Conservation (phyloP, 768 basidiomycete genomes). For the Tylopilus plumbeoviolaceoides region DNA sequence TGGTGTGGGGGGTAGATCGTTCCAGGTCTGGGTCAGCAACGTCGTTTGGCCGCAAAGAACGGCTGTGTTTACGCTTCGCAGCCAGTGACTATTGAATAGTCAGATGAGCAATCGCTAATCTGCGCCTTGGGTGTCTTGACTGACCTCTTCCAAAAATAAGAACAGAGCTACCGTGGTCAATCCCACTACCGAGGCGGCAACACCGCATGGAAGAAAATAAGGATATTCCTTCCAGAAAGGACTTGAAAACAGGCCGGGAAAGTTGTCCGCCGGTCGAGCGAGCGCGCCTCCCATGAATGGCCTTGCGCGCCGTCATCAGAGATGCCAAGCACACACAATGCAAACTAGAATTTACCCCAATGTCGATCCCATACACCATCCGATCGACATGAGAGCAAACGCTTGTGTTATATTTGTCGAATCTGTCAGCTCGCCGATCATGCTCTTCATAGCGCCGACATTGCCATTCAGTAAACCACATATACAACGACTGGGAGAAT, state of each 20-base stretch:
- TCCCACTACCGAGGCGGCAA: constrained; percentile 49
- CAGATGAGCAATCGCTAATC: neutral
- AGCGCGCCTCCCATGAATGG: constrained; percentile 51
- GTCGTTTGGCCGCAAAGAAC: neutral
- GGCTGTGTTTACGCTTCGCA: neutral
- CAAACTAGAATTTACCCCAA: constrained; percentile 30
- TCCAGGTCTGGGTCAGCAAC: neutral
- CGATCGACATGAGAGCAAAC: constrained; percentile 27
- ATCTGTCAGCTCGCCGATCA: constrained; percentile 63
- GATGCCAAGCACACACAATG: neutral
- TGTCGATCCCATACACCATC: constrained; percentile 31
- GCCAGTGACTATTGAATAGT: constrained; percentile 8
- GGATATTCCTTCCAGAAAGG: constrained; percentile 51
- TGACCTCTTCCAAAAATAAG: constrained; percentile 54
- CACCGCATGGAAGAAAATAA: constrained; percentile 61
- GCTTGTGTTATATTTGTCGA: constrained; percentile 28
- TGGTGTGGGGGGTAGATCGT: neutral
- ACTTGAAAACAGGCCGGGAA: constrained; percentile 43
- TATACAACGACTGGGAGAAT: constrained; percentile 22
- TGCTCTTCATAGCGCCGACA: constrained; percentile 50
- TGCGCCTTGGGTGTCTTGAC: neutral
- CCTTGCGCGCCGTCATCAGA: constrained; percentile 15
- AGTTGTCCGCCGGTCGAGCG: constrained; percentile 49
- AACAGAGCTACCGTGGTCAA: constrained; percentile 40
- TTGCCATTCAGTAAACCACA: constrained; percentile 34